Conservation (phyloP, 345 rosid genomes). For the Balakata baccata region DNA sequence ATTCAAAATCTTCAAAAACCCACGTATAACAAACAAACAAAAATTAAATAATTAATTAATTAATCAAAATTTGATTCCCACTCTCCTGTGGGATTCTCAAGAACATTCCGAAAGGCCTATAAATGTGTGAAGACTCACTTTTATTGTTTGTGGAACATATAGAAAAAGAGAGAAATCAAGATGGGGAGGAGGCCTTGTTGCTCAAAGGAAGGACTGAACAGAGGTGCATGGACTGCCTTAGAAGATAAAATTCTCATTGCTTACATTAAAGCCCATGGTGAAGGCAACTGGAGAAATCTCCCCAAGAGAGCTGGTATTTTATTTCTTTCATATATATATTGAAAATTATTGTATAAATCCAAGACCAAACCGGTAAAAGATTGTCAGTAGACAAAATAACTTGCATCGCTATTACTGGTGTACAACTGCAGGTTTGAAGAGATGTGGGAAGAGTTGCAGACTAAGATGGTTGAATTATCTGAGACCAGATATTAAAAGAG, state of each 20-base stretch:
- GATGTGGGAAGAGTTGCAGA: conserved; percentile 67
- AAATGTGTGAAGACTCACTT: too few relatives aligned
- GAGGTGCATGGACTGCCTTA: conserved; percentile 59
- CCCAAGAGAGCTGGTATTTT: conserved; percentile 55
- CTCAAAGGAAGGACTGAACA: conserved; percentile 54
- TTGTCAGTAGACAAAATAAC: too few relatives aligned
- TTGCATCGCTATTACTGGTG: too few relatives aligned
- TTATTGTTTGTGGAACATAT: background rate
- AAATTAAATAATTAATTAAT: too few relatives aligned
- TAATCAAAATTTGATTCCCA: too few relatives aligned
- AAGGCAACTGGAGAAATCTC: conserved; percentile 62
- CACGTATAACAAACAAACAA: too few relatives aligned
- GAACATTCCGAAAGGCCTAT: too few relatives aligned
- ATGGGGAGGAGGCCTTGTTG: conserved; percentile 71
- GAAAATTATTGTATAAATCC: too few relatives aligned
- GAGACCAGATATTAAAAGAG: conserved; percentile 59
- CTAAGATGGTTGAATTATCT: conserved; percentile 58
- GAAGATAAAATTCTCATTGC: conserved; percentile 49
- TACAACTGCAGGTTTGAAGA: conserved; percentile 52
- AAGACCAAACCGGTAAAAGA: too few relatives aligned
- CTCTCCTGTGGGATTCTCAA: too few relatives aligned
- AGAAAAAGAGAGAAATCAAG: background rate
- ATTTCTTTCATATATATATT: background rate
- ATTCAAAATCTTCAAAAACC: too few relatives aligned
- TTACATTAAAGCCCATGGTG: conserved; percentile 52